Evolutionary conservation across 768 basidiomycete genomes (phyloP), one percentile per base, ranked within the genome.

Genomic region (Pisolithus sp.): DNA sequence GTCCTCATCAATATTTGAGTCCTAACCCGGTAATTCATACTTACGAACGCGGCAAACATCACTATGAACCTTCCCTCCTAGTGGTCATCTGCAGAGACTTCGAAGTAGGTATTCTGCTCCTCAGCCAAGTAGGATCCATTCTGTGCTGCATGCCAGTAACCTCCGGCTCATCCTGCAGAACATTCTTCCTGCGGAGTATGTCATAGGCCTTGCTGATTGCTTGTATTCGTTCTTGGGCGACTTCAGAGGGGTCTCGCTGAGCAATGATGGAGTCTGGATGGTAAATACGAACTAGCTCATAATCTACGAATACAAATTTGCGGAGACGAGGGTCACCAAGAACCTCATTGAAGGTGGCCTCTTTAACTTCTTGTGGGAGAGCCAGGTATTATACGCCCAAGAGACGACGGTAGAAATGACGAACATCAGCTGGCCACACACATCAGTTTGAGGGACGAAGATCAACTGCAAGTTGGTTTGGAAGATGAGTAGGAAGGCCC

Each of bases 241-340:
- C 62, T 15, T 78, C 77, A 0, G 77, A 59, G 7, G 81, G 67
- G 51, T 67, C 66, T 3, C 62, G 62, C 5, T 74, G 71, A 20
- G 71, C 71, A 20, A 70, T 43, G 21, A 73, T 71, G 39, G 84
- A 83, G 64, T 90, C 87, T 3, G 87, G 87, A 63, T 90, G 87
- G 65, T 89, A 87, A 52, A 87, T 74, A 38, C 83, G 76, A 30
- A 89, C 88, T 41, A 90, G 85, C 56, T 89, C 87, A 60, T 81
- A 87, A 66, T 89, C 87, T 90, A 57, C 15, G 26, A 7, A 39
- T 30, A 40, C n/a, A n/a, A n/a, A n/a, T n/a, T n/a, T n/a, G n/a
- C n/a, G n/a, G n/a, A n/a, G n/a, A n/a, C n/a, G n/a, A n/a, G n/a
- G n/a, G n/a, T n/a, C n/a, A n/a, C n/a, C n/a, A n/a, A n/a, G n/a